phyloP scores from a whole-genome alignment of 2,329 filamentous ascomycete species.

The Beauveria sp. region DNA sequence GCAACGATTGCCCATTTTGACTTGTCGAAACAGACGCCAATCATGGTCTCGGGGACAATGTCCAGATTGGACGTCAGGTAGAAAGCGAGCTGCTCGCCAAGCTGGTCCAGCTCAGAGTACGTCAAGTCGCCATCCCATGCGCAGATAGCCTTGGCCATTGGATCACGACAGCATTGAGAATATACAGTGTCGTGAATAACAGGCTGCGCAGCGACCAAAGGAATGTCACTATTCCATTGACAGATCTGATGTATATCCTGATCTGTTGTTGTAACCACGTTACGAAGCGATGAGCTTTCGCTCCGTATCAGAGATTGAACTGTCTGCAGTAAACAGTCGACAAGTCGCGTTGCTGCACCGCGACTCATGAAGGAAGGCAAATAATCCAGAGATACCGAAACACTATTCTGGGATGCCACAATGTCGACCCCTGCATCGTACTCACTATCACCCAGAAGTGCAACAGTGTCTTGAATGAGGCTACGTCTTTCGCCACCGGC shows the following conservation, averaged over 20 bases:
- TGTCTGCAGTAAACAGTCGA: not conserved
- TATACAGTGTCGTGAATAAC: not conserved
- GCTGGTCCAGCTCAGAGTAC: constrained; percentile 9
- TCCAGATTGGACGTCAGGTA: not conserved
- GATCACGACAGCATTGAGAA: not conserved
- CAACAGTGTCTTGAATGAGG: not conserved
- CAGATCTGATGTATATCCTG: not conserved
- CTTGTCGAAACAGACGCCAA: constrained; percentile 8
- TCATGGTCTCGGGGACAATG: not conserved
- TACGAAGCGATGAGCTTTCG: not conserved
- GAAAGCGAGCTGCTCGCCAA: not conserved
- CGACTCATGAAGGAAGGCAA: not conserved
- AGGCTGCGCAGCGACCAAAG: not conserved
- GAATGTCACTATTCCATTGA: not conserved
- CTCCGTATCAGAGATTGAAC: not conserved
- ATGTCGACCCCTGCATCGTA: not conserved
- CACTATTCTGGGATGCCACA: not conserved
- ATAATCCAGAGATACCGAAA: not conserved
- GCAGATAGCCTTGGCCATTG: not conserved
- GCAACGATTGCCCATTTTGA: constrained; percentile 3
- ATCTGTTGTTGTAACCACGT: not conserved
- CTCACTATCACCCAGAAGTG: not conserved
- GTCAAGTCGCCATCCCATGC: constrained; percentile 13
- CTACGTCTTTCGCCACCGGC: not conserved
- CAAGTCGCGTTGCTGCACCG: not conserved